Base-by-base conservation (phyloP, 495 filamentous ascomycete species). In the Penicillium odoratum region DNA sequence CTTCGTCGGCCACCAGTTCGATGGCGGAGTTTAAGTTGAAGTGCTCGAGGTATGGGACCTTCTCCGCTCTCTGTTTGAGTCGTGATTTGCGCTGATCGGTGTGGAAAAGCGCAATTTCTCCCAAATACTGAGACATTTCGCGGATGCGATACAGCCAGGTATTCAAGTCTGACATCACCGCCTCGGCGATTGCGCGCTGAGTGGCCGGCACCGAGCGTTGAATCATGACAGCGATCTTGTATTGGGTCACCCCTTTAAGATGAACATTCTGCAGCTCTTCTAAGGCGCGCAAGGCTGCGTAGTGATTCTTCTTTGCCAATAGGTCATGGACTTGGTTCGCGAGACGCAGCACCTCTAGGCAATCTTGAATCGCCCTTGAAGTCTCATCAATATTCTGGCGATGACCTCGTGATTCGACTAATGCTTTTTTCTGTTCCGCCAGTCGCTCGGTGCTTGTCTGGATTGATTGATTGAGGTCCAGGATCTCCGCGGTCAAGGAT, bases 211-310 rank as follows among this genome's bases (percentile, higher is more conserved):
- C 91, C 0, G 92, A 97, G 64, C 89, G 89, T 70, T 96, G 92
- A 57, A 99, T 97, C 80, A 96, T 84, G 53, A 96, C 90, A 26
- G 95, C 95, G 54, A 99, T 90, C 69, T 96, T 93, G 70, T 96
- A 95, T 59, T 97, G 90, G 5, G 90, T 91, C 10, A 96, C 88
- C 58, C 92, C 91, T 64, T 92, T 93, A 38, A 98, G 81, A 69
- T 98, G 91, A 57, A 98, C 92, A 76, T 95, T 96, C 66, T 97
- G 94, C 28, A 99, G 76, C 67, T 99, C 94, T 68, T 98, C 95
- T 30, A 98, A 78, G 7, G 94, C 92, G 55, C 95, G 90, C 46
- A 99, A 80, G 25, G 94, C 95, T 18, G 87, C 91, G 70, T 99
- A 98, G 67, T 98, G 94, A 59, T 92, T 94, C 74, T 97, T 97